Base-by-base conservation (phyloP, 2,329 filamentous ascomycete species). In the Colletotrichum lindemuthianum region DNA sequence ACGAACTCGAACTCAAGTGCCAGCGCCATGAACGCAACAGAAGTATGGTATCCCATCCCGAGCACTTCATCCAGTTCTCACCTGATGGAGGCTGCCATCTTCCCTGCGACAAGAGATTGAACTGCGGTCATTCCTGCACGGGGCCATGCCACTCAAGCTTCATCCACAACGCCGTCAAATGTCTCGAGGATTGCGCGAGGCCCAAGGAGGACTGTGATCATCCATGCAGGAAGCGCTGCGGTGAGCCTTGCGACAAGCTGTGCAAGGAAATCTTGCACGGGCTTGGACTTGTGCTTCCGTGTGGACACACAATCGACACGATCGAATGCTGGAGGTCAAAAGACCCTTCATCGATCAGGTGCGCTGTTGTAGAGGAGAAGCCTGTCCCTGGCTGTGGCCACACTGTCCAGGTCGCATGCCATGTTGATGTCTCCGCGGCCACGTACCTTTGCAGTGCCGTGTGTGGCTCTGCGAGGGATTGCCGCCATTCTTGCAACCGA, bases 71-170 rank as follows among this genome's bases (percentile, higher is more conserved):
- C 0, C 73, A 75, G 7, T 73, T 84, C 8, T 79, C 84, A 0
- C 89, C 89, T 0, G 89, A 92, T 71, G 88, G 88, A 44, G 89
- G 89, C 1, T 91, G 88, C 68, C 71, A 72, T 45, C 70, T 81
- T 13, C 73, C 73, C 1, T 91, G 89, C 65, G 77, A 80, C 71
- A 64, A 74, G 79, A 61, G 83, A 72, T 73, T 85, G 8, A 39
- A 70, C 0, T 86, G 84, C 60, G 84, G 84, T 0, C 84, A 86
- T 68, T 59, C 72, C 1, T 86, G 84, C 59, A 67, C 69, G 8
- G 77, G 76, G 6, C 74, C 73, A 37, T 86, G 84, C 60, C 84
- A 86, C 65, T 81, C 83, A 0, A 72, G 81, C 1, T 67, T 76
- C 5, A 70, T 86, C 5, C 84, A 86, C 67, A 72, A 77, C 12